Base-by-base conservation (phyloP, 1,139 yeast genomes). In the Yamadazyma oceani region DNA sequence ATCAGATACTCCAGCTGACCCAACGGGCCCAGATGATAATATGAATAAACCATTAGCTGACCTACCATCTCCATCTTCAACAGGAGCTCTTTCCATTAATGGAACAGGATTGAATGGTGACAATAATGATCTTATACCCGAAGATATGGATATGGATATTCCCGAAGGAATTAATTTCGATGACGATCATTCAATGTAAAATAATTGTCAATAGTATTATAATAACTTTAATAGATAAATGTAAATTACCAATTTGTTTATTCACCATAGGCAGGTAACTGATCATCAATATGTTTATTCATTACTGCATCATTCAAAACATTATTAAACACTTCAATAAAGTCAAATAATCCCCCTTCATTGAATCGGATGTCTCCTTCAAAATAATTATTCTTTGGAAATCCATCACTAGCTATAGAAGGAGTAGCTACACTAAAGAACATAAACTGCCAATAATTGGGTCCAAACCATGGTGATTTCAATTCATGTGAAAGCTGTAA, bases 381-480 rank as follows among this genome's bases (percentile, higher is more conserved):
- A 53, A 66, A 72, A 50, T 63, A 65, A 32, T 66, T 62, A 26
- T 64, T 50, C 32, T 57, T 58, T 10, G 76, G 75, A 26, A 70
- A 62, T 2, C 80, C 75, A 33, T 74, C 78, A 34, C 73, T 64
- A 5, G 65, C 60, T 3, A 55, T 50, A 15, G 51, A 38, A 2
- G 63, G 59, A 19, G 43, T 45, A 3, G 55, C 42, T 2, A 62
- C 53, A 38, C 70, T 62, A 36, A 54, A 64, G 48, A 75, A 72
- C 31, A 66, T 39, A 34, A 73, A 65, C 45, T 66, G 64, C 71
- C 76, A 74, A 49, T 65, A 71, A 48, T 75, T 76, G 15, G 78
- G 66, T 0, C 82, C 82, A 50, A 75, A 72, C 80, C 79, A 75
- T 1, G 80, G 80, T 14, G 76, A 63, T 38, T 68, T 63, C 34